Evolutionary conservation across 495 filamentous ascomycete genomes (phyloP).

Genomic region (Podospora pseudocomata): DNA sequence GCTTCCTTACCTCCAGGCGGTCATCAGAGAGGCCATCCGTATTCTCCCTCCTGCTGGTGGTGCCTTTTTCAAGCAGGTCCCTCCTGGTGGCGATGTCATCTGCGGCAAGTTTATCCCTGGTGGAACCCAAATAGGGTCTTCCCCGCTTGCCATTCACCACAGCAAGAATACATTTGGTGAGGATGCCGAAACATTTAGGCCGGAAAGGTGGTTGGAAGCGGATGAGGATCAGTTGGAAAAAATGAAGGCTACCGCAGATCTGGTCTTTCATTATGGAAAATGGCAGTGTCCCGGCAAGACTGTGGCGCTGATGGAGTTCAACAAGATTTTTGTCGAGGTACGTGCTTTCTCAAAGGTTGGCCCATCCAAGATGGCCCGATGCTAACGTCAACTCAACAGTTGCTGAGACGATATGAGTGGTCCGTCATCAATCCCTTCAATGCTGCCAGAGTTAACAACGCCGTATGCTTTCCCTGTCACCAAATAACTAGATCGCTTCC

Average conservation of each 20-base stretch:
- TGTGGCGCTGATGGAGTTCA: constrained; percentile 41
- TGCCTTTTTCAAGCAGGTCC: constrained; percentile 45
- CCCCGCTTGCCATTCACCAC: constrained; percentile 23
- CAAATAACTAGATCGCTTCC: neutral
- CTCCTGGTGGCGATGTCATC: constrained; percentile 49
- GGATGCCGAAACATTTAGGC: constrained; percentile 44
- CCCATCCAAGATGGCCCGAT: neutral
- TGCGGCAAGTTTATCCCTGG: constrained; percentile 48
- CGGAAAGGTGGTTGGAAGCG: constrained; percentile 51
- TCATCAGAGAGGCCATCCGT: constrained; percentile 44
- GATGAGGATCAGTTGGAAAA: constrained; percentile 28
- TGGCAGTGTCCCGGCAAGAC: constrained; percentile 37
- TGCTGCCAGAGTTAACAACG: constrained; percentile 5
- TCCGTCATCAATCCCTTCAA: neutral
- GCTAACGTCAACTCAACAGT: neutral
- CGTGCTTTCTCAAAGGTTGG: neutral
- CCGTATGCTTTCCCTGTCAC: neutral
- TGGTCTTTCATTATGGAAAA: constrained; percentile 37
- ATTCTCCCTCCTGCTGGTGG: constrained; percentile 40
- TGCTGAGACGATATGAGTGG: constrained; percentile 4
- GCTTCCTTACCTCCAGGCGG: constrained; percentile 45
- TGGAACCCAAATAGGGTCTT: constrained; percentile 45
- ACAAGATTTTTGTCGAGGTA: constrained; percentile 53
- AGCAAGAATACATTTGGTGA: constrained; percentile 37
- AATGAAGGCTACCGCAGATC: constrained; percentile 35